phyloP scores from a whole-genome alignment of 2,329 filamentous ascomycete species.

The Xylariaceae sp. region DNA sequence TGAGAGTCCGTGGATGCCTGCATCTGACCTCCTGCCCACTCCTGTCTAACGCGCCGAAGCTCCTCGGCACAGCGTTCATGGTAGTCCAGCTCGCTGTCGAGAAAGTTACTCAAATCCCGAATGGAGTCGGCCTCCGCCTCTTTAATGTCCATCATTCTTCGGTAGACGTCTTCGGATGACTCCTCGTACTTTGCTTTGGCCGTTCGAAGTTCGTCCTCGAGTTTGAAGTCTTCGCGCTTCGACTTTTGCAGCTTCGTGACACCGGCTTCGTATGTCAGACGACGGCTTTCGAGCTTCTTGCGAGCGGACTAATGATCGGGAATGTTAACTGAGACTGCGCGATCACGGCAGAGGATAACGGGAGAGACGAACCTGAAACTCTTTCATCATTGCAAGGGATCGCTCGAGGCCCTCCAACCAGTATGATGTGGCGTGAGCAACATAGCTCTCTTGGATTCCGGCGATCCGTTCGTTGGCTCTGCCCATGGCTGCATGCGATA shows the following conservation, averaged over 20 bases:
- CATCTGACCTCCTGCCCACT: conserved; percentile 36
- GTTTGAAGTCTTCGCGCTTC: conserved; percentile 86
- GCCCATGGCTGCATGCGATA: conserved; percentile 55
- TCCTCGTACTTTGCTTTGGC: conserved; percentile 97
- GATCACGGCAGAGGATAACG: neutral
- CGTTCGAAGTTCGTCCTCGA: conserved; percentile 85
- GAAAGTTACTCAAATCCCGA: conserved; percentile 69
- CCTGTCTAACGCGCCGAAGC: conserved; percentile 52
- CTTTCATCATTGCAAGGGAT: conserved; percentile 90
- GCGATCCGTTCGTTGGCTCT: conserved; percentile 84
- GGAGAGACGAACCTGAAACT: conserved; percentile 69
- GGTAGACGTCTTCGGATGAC: conserved; percentile 82
- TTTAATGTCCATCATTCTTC: conserved; percentile 95
- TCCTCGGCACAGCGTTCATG: conserved; percentile 88
- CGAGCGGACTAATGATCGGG: conserved; percentile 53
- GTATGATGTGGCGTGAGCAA: conserved; percentile 67
- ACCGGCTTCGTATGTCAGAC: conserved; percentile 86
- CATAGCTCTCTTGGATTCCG: conserved; percentile 77
- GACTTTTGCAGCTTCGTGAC: conserved; percentile 87
- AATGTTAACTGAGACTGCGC: conserved; percentile 15
- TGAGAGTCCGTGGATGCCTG: conserved; percentile 18
- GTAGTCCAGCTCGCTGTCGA: conserved; percentile 86
- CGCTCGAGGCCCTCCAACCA: conserved; percentile 93
- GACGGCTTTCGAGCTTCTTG: conserved; percentile 88
- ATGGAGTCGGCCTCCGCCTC: conserved; percentile 83